These are phyloP conservation scores for Tulasnella sp. DNA, from an alignment of 768 basidiomycete species.

Conservation along the genomic window DNA sequence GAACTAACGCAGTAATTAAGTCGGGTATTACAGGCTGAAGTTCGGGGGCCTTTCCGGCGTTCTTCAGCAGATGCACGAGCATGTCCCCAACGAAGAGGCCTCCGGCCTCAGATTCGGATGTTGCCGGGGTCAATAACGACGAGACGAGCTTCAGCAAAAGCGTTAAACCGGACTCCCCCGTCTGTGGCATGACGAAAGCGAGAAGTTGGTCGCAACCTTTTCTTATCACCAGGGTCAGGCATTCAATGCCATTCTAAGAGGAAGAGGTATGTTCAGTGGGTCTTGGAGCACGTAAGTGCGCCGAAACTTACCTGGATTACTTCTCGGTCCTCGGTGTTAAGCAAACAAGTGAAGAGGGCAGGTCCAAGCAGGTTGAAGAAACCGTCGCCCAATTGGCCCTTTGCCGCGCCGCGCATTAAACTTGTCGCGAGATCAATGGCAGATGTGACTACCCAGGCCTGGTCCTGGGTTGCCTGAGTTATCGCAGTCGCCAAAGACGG, in stretches of 20 bases:
- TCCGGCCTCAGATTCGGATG: constrained; percentile 74
- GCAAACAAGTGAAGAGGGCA: constrained; percentile 65
- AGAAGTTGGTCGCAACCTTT: constrained; percentile 83
- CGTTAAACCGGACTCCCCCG: constrained; percentile 70
- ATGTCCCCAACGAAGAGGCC: constrained; percentile 92
- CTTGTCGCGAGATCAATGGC: constrained; percentile 78
- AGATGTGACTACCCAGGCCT: constrained; percentile 72
- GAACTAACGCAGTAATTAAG: constrained; percentile 77
- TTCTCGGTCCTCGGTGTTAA: constrained; percentile 77
- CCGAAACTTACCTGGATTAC: constrained; percentile 43
- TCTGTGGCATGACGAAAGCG: constrained; percentile 51
- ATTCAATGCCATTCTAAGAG: constrained; percentile 70
- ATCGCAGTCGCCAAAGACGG: constrained; percentile 70
- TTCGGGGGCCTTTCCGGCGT: constrained; percentile 58
- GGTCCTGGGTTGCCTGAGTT: constrained; percentile 52
- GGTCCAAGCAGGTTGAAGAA: constrained; percentile 76
- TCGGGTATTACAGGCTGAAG: constrained; percentile 84
- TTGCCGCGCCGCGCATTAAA: constrained; percentile 61
- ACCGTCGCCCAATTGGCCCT: constrained; percentile 65
- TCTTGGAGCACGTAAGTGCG: neutral
- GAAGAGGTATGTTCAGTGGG: neutral
- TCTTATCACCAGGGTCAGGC: constrained; percentile 77
- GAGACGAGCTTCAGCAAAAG: constrained; percentile 72
- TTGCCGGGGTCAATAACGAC: constrained; percentile 60
- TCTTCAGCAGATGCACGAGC: constrained; percentile 86